Conservation (phyloP, 1,284 basidiomycete species). For the Ustilago nuda region DNA sequence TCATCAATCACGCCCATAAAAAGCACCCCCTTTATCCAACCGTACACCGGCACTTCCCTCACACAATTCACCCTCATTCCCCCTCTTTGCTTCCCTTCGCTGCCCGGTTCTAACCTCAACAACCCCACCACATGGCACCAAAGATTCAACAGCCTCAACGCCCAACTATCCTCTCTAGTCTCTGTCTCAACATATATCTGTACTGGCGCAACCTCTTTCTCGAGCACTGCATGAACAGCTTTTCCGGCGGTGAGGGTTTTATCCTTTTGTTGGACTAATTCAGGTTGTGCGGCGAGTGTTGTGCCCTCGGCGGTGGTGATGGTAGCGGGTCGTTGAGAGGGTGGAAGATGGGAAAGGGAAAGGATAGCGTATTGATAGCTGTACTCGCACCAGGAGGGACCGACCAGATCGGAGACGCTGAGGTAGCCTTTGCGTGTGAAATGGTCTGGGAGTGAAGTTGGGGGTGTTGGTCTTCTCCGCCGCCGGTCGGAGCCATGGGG, state of each 20-base stretch:
- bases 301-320: constrained; percentile 57
- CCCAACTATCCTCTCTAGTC: constrained; percentile 79
- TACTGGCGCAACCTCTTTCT: constrained; percentile 78
- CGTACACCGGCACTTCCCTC: constrained; percentile 63
- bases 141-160: constrained; percentile 73
- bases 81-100: constrained; percentile 5
- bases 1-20: constrained; percentile 66
- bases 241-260: constrained; percentile 30
- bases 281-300: constrained; percentile 35
- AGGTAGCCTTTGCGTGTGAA: constrained; percentile 48
- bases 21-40: constrained; percentile 53
- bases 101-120: constrained; percentile 10
- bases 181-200: constrained; percentile 71
- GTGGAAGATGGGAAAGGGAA: constrained; percentile 52
- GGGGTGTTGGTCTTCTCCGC: constrained; percentile 11
- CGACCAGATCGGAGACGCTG: constrained; percentile 64
- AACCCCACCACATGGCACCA: constrained; percentile 39
- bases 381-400: constrained; percentile 66
- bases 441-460: constrained; percentile 41
- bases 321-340: constrained; percentile 43
- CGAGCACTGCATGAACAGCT: constrained; percentile 82
- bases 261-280: constrained; percentile 42
- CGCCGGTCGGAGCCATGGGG: neutral
- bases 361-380: constrained; percentile 59
- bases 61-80: constrained; percentile 26